Base-by-base conservation (phyloP, 2,329 filamentous ascomycete genomes). In the Aureobasidium sp. region DNA sequence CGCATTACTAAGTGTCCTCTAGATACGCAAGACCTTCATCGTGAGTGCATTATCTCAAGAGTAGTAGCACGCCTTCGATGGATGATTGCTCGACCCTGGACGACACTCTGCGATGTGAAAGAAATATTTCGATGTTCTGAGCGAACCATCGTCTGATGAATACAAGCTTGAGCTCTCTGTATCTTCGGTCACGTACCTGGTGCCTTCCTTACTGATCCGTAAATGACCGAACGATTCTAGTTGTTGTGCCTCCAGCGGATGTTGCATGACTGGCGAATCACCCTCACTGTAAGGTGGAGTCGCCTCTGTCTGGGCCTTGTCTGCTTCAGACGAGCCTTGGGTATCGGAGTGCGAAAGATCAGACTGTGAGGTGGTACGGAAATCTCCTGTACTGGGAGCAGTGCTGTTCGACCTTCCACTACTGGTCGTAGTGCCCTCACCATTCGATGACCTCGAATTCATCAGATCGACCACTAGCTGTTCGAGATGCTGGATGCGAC, bases 151-250 rank as follows among this genome's bases (percentile, higher is more conserved):
- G 21, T 21, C 21, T 21, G 21, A 21, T 21, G 27, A 8, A n/a
- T 3, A 1, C 13, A 29, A 8, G 27, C n/a, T 29, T 7, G 45
- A 16, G 29, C 14, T 9, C 3, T 32, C 10, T 11, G 8, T 21
- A 9, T 14, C n/a, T 8, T n/a, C 1, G 8, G 3, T 3, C 9
- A 48, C 45, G 45, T 48, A 48, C 45, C 45, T 48, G 30, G 88
- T 87, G 72, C 91, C 91, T 61, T 82, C 79, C 51, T 81, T 75
- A 68, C 92, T 89, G 65, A 96, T 87, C 70, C 91, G 92, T 70
- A 96, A 82, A 49, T 91, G 81, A n/a, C 90, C 90, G 64, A 94
- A 82, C 0, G 88, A 90, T 62, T 87, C 85, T 62, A 80, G 75
- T 66, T 74, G 75, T 66, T 74, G 81, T 39, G 42, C 48, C 34